Evolutionary conservation across 345 rosid genomes (phyloP).

Genomic region (Gossypium herbaceum): DNA sequence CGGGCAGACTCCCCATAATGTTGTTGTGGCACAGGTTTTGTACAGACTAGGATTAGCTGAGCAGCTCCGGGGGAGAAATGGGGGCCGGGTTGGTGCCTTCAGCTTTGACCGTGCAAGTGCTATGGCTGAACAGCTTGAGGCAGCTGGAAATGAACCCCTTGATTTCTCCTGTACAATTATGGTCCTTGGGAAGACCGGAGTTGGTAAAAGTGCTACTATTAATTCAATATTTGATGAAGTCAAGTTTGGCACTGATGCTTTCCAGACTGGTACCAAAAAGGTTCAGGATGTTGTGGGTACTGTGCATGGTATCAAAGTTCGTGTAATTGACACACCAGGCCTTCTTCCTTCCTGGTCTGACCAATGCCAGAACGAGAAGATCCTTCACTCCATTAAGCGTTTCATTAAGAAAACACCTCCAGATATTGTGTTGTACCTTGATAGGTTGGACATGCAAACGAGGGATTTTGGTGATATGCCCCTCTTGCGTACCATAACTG

Average conservation of each 20-base stretch:
- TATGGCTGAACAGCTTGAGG: constrained; percentile 98
- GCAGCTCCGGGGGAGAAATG: constrained; percentile 94
- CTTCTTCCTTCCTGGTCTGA: constrained; percentile 93
- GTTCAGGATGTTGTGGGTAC: constrained; percentile 97
- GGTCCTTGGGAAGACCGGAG: constrained; percentile 98
- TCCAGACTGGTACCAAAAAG: constrained; percentile 79
- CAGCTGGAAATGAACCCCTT: constrained; percentile 92
- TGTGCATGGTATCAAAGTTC: constrained; percentile 93
- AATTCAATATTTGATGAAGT: constrained; percentile 94
- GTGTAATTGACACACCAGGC: constrained; percentile 97
- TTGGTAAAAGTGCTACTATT: constrained; percentile 98
- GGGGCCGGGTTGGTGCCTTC: constrained; percentile 98
- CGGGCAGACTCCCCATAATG: constrained; percentile 99
- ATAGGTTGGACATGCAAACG: constrained; percentile 92
- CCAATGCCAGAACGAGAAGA: constrained; percentile 90
- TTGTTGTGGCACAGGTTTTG: constrained; percentile 97
- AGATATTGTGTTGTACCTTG: constrained; percentile 95
- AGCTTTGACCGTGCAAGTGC: constrained; percentile 99
- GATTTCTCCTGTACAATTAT: constrained; percentile 97
- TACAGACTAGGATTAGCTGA: constrained; percentile 97
- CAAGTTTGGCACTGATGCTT: constrained; percentile 82
- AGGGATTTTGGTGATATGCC: constrained; percentile 97
- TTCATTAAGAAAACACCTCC: constrained; percentile 93
- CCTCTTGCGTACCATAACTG: constrained; percentile 84
- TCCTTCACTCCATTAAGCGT: constrained; percentile 71